Evolutionary conservation across 805 yeast species (phyloP), one percentile per base, ranked within the genome.

Genomic region (Candida sanyiensis): DNA sequence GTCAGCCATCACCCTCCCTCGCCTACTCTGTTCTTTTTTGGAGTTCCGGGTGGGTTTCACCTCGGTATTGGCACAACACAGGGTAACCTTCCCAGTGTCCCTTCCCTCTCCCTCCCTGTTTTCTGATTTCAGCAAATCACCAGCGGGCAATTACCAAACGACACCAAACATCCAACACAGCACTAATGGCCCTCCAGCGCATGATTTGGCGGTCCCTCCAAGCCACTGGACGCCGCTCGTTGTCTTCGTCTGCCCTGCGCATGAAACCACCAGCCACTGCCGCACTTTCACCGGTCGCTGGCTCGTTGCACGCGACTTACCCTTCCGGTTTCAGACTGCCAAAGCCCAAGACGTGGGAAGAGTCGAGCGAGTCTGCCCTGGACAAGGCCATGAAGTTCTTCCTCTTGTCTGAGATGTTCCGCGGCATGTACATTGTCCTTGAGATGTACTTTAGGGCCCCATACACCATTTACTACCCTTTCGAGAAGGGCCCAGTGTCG

Each of bases 361-460:
- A 84, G 54, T 61, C 72, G 30, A 68, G 72, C 49, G 94, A 83
- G 59, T 74, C 85, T 41, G 93, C 94, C 2, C 67, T 86, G 37
- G 76, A 82, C 44, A 83, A 83, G 63, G 93, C 93, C 40, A 85
- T 94, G 52, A 83, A 81, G 60, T 84, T 77, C 72, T 85, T 79
- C 59, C 68, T 86, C 48, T 62, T 86, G 51, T 74, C 83, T 22
- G 95, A 86, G 63, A 82, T 86, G 77, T 80, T 85, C 52, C 75
- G 95, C 59, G 95, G 95, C 39, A 83, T 86, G 95, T 84, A 82
- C 72, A 75, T 85, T 52, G 85, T 84, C 51, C 61, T 86, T 62
- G 95, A 86, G 67, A 84, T 84, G 85, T 85, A 69, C 64, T 86
- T 84, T 70, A 73, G 93, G 52, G 80, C 87, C 12, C 95, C 95